A percentile compares a stretch with the other conserved stretches of the same genome.
Evolutionary conservation across 2,329 filamentous ascomycete species (phyloP).

Genomic region (Colletotrichum aenigma): DNA sequence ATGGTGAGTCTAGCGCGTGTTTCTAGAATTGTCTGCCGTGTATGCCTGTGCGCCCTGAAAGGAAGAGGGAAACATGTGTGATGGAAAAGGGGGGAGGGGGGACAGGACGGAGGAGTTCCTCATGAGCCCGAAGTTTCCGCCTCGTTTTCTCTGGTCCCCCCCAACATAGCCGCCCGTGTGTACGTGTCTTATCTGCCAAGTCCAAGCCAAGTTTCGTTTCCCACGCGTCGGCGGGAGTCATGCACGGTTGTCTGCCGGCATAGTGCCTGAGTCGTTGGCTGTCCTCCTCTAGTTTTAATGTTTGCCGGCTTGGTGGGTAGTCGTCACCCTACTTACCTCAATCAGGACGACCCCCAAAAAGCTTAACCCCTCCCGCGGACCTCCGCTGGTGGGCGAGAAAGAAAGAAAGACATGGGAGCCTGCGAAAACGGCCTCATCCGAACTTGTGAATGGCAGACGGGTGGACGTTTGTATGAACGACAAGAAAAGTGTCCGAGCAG

Average conservation of each 20-base stretch:
- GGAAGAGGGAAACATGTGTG: neutral
- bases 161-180: neutral
- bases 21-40: neutral
- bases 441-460: slow-evolving; percentile 1
- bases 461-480: neutral
- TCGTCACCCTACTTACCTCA: neutral
- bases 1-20: neutral
- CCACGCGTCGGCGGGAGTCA: neutral
- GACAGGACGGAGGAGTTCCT: neutral
- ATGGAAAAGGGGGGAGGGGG: neutral
- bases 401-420: neutral
- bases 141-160: neutral
- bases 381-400: neutral
- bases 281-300: neutral
- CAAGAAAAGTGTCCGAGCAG: neutral
- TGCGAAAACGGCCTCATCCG: neutral
- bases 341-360: neutral
- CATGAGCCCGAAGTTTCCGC: neutral
- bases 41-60: neutral
- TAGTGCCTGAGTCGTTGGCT: neutral
- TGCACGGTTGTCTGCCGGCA: neutral
- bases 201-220: neutral
- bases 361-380: neutral
- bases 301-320: neutral
- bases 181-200: neutral